These are phyloP conservation scores for Phoma herbarum DNA, from an alignment of 2,329 filamentous ascomycete species.

Conservation along the genomic window DNA sequence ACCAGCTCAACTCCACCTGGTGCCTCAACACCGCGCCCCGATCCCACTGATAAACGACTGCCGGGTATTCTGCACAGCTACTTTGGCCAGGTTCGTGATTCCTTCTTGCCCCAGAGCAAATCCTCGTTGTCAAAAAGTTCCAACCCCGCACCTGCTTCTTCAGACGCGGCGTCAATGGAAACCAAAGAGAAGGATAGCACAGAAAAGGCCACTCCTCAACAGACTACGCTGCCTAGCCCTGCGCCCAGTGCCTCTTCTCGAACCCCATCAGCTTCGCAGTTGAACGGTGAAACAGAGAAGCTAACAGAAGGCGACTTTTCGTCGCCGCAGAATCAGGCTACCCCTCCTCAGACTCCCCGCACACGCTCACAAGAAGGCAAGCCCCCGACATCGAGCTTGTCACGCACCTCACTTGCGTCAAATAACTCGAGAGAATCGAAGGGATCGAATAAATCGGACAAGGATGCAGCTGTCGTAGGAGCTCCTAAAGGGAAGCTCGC, in stretches of 20 bases:
- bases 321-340: conserved; percentile 78
- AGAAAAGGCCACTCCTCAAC: conserved; percentile 42
- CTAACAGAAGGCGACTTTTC: conserved; percentile 82
- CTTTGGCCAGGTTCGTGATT: conserved; percentile 98
- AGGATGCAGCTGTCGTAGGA: conserved; percentile 68
- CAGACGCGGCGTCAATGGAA: conserved; percentile 23
- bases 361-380: conserved; percentile 75
- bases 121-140: conserved; percentile 48
- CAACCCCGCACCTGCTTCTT: conserved; percentile 47
- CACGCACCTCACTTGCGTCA: conserved; percentile 60
- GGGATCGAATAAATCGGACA: conserved; percentile 40
- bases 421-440: conserved; percentile 47
- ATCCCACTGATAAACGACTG: conserved; percentile 91
- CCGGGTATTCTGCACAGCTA: conserved; percentile 95
- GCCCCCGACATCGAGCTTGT: conserved; percentile 54
- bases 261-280: conserved; percentile 65
- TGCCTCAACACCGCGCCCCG: conserved; percentile 90
- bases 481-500: conserved; percentile 85
- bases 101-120: conserved; percentile 59
- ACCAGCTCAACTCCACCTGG: conserved; percentile 86
- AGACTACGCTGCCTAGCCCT: conserved; percentile 63
- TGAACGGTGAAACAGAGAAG: conserved; percentile 77
- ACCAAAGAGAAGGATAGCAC: conserved; percentile 33
- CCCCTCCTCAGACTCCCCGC: conserved; percentile 87
- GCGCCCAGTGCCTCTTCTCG: conserved; percentile 57